Conservation (phyloP, 306 rosid species). For the Cucumis melo region DNA sequence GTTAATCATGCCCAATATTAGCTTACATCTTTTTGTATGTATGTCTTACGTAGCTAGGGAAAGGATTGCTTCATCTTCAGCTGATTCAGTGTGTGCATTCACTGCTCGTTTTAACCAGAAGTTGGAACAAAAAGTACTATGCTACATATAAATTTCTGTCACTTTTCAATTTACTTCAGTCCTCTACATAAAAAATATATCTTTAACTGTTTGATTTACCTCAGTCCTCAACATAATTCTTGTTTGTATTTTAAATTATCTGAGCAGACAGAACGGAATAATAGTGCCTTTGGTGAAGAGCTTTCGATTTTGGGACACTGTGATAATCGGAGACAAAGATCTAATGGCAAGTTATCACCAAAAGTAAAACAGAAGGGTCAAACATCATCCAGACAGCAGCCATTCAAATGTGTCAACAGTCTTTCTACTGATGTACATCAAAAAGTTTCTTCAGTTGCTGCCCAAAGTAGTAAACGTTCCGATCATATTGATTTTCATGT, state of each 20-base stretch:
- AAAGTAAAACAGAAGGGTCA: conserved; percentile 25
- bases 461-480: conserved; percentile 19
- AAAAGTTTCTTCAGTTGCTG: conserved; percentile 15
- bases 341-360: conserved; percentile 13
- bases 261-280: conserved; percentile 34
- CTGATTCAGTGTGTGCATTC: conserved; percentile 24
- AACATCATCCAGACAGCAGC: conserved; percentile 24
- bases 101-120: conserved; percentile 26
- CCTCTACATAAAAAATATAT: background rate
- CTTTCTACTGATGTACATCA: conserved; percentile 11
- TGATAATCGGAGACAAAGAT: conserved; percentile 20
- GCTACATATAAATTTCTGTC: conserved; percentile 10
- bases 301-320: conserved; percentile 27
- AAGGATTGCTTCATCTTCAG: conserved; percentile 23
- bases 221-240: conserved; percentile 7
- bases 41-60: conserved; percentile 20
- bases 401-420: conserved; percentile 18
- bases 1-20: conserved; percentile 1
- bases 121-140: conserved; percentile 44
- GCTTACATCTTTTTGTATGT: conserved; percentile 31
- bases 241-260: conserved; percentile 13
- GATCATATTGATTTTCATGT: conserved; percentile 12
- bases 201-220: conserved; percentile 7
- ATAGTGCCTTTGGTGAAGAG: conserved; percentile 29
- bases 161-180: conserved; percentile 7